Evolutionary conservation across 371 early-diverging fungal species (phyloP), one percentile per base, ranked within the genome.

Genomic region (Rhizomucor pusillus): DNA sequence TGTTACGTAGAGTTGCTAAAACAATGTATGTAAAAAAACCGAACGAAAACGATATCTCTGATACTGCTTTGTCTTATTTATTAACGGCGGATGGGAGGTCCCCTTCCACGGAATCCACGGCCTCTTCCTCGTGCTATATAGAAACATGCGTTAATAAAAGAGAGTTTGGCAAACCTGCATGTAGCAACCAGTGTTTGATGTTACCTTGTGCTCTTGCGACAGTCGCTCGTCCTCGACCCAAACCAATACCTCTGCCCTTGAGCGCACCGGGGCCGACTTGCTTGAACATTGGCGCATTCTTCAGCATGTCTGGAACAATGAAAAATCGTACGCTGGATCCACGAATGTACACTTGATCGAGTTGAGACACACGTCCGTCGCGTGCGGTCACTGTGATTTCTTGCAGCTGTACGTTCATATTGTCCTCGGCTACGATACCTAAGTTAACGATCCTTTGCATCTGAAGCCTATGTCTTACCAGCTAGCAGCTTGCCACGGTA

Each of bases 271-370:
- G 89, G 23, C 86, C 87, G 37, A 90, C 82, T 50, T 85, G 82
- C 75, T 90, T 89, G 73, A 98, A 97, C 95, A 97, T 95, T 50
- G 98, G 98, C 18, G 97, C 97, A 67, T 97, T 94, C 81, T 94
- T 94, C 48, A 99, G 78, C 94, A 97, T 98, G 70, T 97, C 98
- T 24, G 98, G 98, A 14, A 98, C 94, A 50, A 97, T 88, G 62
- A 99, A 91, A 77, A 93, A 97, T 46, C 95, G 87, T 52, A 97
- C 88, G 68, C 92, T 92, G 40, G 95, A 93, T 34, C 99, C 99
- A 56, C 99, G 90, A 68, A 98, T 88, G 62, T 92, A 96, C 40
- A 95, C 93, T 73, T 95, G 97, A 70, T 97, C 95, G 66, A 96
- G 79, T 60, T 94, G 91, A 52, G 88, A 79, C 46, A 90, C 86